These are phyloP conservation scores for Anisodus acutangulus DNA, from an alignment of 257 asterid species.

Conservation along the genomic window DNA sequence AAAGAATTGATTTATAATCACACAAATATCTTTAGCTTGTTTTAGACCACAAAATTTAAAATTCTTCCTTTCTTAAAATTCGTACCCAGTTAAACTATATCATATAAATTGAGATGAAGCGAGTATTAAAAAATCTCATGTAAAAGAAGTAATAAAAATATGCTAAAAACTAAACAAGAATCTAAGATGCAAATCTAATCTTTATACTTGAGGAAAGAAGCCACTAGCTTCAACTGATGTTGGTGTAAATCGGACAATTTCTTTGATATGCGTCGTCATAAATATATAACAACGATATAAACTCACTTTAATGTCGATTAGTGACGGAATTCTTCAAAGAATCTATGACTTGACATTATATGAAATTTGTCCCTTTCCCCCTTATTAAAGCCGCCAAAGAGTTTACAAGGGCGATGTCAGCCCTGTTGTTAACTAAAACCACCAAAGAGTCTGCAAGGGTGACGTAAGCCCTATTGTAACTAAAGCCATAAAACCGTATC, in stretches of 20 bases:
- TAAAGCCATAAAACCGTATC: not conserved
- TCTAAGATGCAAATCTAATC: not conserved
- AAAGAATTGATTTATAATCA: too few relatives aligned
- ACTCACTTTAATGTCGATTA: not conserved
- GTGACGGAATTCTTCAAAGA: not conserved
- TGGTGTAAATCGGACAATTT: not conserved
- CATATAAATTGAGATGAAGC: too few relatives aligned
- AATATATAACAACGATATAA: not conserved
- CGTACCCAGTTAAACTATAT: too few relatives aligned
- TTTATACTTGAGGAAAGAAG: not conserved
- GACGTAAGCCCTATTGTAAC: too few relatives aligned
- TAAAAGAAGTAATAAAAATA: not conserved
- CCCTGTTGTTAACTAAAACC: not conserved
- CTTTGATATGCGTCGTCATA: not conserved
- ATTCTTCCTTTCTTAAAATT: too few relatives aligned
- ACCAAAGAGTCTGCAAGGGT: too few relatives aligned
- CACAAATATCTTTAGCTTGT: too few relatives aligned
- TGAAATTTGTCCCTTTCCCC: fast-evolving
- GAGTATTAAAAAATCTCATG: not conserved
- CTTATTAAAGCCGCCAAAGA: not conserved
- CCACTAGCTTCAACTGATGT: too few relatives aligned
- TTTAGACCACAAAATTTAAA: too few relatives aligned
- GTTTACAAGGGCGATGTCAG: not conserved
- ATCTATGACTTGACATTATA: not conserved
- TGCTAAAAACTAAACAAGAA: not conserved